Conservation (phyloP, 495 filamentous ascomycete species). For the Penicillium cinerascens region DNA sequence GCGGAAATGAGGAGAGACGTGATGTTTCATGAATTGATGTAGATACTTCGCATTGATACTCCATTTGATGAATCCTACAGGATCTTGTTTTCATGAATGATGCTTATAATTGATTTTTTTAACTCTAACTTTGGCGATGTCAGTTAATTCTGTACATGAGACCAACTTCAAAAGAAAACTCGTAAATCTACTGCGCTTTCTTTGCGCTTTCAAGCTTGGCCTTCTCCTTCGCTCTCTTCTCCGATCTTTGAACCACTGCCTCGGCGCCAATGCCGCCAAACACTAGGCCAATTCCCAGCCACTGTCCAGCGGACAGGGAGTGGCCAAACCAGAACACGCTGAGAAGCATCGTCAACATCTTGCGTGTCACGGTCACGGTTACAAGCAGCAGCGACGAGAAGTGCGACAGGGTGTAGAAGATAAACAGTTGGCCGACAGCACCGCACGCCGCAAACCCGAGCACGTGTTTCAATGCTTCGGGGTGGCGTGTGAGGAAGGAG, state of each 20-base stretch:
- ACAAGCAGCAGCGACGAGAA: slow-evolving; percentile 92
- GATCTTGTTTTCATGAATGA: background rate
- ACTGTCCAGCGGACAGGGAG: slow-evolving; percentile 75
- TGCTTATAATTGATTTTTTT: background rate
- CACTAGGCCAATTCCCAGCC: slow-evolving; percentile 86
- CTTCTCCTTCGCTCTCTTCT: slow-evolving; percentile 79
- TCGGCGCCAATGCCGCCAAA: slow-evolving; percentile 95
- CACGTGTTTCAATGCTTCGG: slow-evolving; percentile 76
- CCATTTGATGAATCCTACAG: background rate
- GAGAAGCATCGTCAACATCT: slow-evolving; percentile 98
- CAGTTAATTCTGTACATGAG: slow-evolving; percentile 5
- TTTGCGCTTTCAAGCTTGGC: slow-evolving; percentile 53
- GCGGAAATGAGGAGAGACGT: slow-evolving; percentile 45
- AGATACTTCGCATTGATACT: background rate
- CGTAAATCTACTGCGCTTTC: slow-evolving; percentile 32
- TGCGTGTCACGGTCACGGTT: slow-evolving; percentile 93
- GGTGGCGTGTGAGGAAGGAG: slow-evolving; percentile 72
- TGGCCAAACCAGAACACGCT: slow-evolving; percentile 95
- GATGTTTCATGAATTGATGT: background rate
- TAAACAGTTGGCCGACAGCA: slow-evolving; percentile 92
- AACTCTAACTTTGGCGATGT: background rate
- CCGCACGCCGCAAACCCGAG: slow-evolving; percentile 90
- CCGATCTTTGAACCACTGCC: slow-evolving; percentile 71
- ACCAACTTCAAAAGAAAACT: slow-evolving; percentile 2
- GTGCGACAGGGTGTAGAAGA: slow-evolving; percentile 90